Evolutionary conservation across 257 asterid species (phyloP).

Genomic region (Asclepias syriaca): DNA sequence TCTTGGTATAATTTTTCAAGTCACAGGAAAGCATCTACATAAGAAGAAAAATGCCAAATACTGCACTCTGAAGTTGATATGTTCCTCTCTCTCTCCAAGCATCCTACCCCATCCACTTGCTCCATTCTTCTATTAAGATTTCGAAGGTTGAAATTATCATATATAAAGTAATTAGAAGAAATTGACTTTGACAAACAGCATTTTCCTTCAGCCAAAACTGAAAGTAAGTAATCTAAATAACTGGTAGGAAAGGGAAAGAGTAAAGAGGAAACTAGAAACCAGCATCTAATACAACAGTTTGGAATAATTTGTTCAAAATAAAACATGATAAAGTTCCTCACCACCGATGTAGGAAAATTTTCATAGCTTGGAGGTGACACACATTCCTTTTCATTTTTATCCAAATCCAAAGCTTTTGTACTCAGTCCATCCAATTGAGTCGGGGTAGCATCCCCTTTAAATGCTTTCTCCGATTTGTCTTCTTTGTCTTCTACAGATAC

Average conservation of each 20-base stretch:
- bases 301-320: neutral
- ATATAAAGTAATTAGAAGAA: neutral
- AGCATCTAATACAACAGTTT: neutral
- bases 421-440: constrained; percentile 19
- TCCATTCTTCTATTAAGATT: neutral
- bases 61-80: neutral
- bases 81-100: neutral
- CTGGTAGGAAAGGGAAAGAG: neutral
- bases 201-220: neutral
- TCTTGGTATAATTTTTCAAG: neutral
- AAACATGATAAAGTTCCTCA: constrained; percentile 17
- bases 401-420: constrained; percentile 22
- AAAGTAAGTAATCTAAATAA: neutral
- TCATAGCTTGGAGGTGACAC: constrained; percentile 22
- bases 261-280: neutral
- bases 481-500: constrained; percentile 22
- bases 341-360: constrained; percentile 32
- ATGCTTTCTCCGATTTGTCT: constrained; percentile 18
- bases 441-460: constrained; percentile 22
- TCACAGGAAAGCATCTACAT: neutral
- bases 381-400: constrained; percentile 21
- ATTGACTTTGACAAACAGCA: neutral
- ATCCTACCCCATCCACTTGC: too few species aligned
- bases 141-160: neutral
- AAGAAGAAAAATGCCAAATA: neutral